Evolutionary conservation across 306 rosid species (phyloP), one percentile per base, ranked within the genome.

Genomic region (Vigna reflexopilosa): DNA sequence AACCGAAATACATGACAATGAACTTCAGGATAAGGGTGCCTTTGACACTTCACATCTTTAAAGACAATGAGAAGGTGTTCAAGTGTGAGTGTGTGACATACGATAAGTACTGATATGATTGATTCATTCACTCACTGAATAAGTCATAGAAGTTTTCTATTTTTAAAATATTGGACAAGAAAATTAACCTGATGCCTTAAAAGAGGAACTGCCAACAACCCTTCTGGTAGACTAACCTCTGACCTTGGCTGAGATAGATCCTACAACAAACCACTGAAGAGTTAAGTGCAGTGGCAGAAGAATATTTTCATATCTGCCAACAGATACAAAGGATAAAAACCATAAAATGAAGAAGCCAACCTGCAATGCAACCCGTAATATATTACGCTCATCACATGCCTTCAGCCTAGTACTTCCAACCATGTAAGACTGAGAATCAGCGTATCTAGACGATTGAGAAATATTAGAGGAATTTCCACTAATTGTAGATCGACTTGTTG

Each of bases 311-410:
- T 32, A 49, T 42, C 59, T 68, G 14, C 34, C 17, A 83, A 70
- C 51, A 42, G 19, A 47, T 17, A 61, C 56, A 30, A 72, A 75
- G 52, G 57, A 73, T 63, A 66, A 63, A 22, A 66, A 48, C 65
- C 67, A 70, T 40, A 61, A 76, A 47, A 50, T 47, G 80, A 84
- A 49, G 73, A 70, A 38, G 68, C 86, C 71, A 81, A 96, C 99
- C 94, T 96, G 97, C 86, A 93, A 78, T 14, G 95, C 98, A 73
- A 70, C 89, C 79, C 67, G 87, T 73, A 91, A 82, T 75, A 93
- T 79, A 74, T 86, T 52, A 47, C 83, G 90, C 64, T 91, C 97
- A 49, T 96, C 93, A 64, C 83, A 70, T 71, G 93, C 74, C 86
- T 85, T 96, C 49, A 26, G 56, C 79, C 86, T 90, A 77, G 86